A percentile compares a stretch with the other conserved stretches of the same genome.
These are phyloP conservation scores for Penicillium sp. DNA, from an alignment of 2,329 filamentous ascomycete genomes.

Conservation along the genomic window DNA sequence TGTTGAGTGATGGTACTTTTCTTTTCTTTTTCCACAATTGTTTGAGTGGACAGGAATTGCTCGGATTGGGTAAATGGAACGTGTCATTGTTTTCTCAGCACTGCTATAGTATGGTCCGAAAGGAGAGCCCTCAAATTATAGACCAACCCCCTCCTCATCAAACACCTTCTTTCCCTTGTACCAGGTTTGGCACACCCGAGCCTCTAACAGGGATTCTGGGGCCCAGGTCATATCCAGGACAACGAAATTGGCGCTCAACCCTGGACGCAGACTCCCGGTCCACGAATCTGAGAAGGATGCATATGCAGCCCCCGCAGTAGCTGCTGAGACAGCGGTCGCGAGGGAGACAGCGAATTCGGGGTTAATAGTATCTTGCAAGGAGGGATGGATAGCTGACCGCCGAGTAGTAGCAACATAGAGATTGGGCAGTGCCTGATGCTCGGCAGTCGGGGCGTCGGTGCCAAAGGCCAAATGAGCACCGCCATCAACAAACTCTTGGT, in stretches of 20 bases:
- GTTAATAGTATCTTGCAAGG: constrained; percentile 37
- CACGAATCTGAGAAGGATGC: constrained; percentile 43
- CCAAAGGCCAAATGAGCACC: constrained; percentile 46
- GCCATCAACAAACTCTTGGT: constrained; percentile 45
- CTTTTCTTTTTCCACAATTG: background rate
- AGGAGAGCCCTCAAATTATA: background rate
- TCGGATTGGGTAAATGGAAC: background rate
- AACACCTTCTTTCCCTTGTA: constrained; percentile 30
- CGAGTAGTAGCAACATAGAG: constrained; percentile 51
- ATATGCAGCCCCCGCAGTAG: constrained; percentile 45
- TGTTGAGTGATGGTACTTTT: background rate
- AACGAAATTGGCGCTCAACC: constrained; percentile 44
- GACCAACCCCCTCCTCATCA: background rate
- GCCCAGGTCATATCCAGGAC: constrained; percentile 42
- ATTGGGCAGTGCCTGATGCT: constrained; percentile 44
- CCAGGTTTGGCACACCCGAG: constrained; percentile 43
- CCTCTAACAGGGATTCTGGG: constrained; percentile 36
- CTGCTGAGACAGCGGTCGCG: constrained; percentile 42
- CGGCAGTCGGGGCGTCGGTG: constrained; percentile 49
- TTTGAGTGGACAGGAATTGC: background rate
- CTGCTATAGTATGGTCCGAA: background rate
- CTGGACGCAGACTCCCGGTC: constrained; percentile 37
- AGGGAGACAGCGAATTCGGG: constrained; percentile 41
- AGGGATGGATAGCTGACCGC: constrained; percentile 41
- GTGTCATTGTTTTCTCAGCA: background rate